Evolutionary conservation across 192 early-diverging fungal genomes (phyloP).

Genomic region (Cladochytrium replicatum): DNA sequence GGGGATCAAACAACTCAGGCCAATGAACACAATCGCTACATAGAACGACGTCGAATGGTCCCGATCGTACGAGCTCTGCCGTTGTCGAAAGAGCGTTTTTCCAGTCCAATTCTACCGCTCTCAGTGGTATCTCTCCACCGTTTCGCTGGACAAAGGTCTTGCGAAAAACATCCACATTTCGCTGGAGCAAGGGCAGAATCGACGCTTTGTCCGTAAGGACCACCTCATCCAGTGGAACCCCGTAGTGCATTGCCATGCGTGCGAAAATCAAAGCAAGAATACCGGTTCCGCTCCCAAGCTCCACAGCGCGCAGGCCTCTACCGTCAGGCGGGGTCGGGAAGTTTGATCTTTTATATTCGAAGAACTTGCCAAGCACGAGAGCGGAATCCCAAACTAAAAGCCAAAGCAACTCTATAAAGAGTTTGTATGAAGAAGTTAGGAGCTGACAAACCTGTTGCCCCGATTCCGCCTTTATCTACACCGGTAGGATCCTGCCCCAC

Average conservation of each 20-base stretch:
- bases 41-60: conserved; percentile 9
- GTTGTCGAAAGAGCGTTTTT: conserved; percentile 1
- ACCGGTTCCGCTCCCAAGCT: conserved; percentile 52
- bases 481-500: conserved; percentile 21
- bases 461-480: conserved; percentile 15
- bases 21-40: conserved; percentile 22
- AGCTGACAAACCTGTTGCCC: too few species aligned
- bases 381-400: conserved; percentile 36
- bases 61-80: too few species aligned
- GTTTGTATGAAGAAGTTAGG: too few species aligned
- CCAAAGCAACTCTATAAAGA: too few species aligned
- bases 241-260: conserved; percentile 2
- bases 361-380: conserved; percentile 27
- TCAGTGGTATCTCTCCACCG: too few species aligned
- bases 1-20: conserved; percentile 13
- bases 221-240: conserved; percentile 4
- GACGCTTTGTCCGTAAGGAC: conserved; percentile 39
- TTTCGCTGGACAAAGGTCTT: neutral
- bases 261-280: conserved; percentile 42
- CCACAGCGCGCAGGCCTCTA: conserved; percentile 19
- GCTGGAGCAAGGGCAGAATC: conserved; percentile 26
- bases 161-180: conserved; percentile 13
- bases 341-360: conserved; percentile 13
- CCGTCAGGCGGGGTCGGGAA: conserved; percentile 4
- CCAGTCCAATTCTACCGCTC: conserved; percentile 2